phyloP scores from a whole-genome alignment of 208 protist species.

The Crithidia brevicula region DNA sequence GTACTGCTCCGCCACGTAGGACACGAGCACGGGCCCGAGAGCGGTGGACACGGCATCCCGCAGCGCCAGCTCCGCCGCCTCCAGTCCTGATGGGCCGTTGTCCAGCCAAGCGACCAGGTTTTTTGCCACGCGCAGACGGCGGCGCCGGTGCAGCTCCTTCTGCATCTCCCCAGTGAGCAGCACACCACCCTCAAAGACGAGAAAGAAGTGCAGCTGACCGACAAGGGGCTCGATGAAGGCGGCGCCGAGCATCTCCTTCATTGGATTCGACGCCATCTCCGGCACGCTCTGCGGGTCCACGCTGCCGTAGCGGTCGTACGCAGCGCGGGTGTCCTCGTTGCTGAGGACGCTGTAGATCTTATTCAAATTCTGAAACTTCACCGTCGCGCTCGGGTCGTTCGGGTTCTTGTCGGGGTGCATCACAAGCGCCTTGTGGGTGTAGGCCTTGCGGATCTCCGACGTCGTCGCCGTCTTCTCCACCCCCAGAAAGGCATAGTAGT shows the following conservation, averaged over 20 bases:
- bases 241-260: constrained; percentile 50
- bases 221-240: constrained; percentile 57
- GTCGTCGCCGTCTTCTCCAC: constrained; percentile 46
- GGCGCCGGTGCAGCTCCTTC: constrained; percentile 38
- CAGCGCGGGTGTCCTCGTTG: constrained; percentile 41
- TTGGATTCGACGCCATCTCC: constrained; percentile 26
- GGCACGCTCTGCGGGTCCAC: constrained; percentile 19
- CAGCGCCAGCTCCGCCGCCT: constrained; percentile 21
- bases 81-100: constrained; percentile 20
- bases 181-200: constrained; percentile 32
- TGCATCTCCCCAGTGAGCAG: constrained; percentile 29
- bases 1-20: constrained; percentile 62
- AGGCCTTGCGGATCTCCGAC: constrained; percentile 63
- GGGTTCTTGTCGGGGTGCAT: constrained; percentile 83
- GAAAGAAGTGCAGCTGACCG: constrained; percentile 42
- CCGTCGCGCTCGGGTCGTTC: constrained; percentile 41
- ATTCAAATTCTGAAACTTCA: constrained; percentile 60
- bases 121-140: constrained; percentile 53
- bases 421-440: constrained; percentile 53
- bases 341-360: constrained; percentile 76
- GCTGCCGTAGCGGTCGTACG: constrained; percentile 62
- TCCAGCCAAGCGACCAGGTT: constrained; percentile 48
- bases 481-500: constrained; percentile 62
- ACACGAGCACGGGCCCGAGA: constrained; percentile 43
- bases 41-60: constrained; percentile 57